Evolutionary conservation across 2,329 filamentous ascomycete genomes (phyloP).

Genomic region (Pyrenochaeta sp.): DNA sequence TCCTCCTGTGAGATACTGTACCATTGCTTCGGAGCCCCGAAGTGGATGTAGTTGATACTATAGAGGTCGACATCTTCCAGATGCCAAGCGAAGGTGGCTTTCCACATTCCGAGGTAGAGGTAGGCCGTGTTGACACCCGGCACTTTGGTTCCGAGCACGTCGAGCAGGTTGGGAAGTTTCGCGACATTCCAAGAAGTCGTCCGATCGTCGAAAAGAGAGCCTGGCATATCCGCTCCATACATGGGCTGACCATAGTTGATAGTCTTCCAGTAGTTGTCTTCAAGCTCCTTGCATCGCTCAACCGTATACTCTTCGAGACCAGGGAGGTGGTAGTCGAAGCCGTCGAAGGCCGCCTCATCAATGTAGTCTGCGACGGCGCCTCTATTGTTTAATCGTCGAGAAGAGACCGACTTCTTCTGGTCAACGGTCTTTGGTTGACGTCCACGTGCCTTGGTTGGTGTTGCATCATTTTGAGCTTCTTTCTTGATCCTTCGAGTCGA

Average conservation of each 20-base stretch:
- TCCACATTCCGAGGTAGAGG: conserved; percentile 99
- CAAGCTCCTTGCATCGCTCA: conserved; percentile 92
- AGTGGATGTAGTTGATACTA: conserved; percentile 99
- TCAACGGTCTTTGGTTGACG: conserved; percentile 55
- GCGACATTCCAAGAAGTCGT: conserved; percentile 92
- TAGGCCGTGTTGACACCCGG: conserved; percentile 98
- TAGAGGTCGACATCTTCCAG: conserved; percentile 98
- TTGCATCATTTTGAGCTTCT: conserved; percentile 52
- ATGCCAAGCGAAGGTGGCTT: conserved; percentile 99
- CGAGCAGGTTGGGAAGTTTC: conserved; percentile 89
- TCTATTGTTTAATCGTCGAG: conserved; percentile 84
- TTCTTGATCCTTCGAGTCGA: conserved; percentile 40
- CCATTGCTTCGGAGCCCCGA: conserved; percentile 98
- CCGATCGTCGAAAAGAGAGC: conserved; percentile 88
- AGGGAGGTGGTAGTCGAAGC: conserved; percentile 90
- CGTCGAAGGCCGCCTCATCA: conserved; percentile 88
- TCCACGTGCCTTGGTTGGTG: conserved; percentile 64
- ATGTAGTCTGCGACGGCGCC: conserved; percentile 80
- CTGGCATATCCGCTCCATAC: conserved; percentile 96
- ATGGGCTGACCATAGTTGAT: conserved; percentile 93
- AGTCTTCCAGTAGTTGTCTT: conserved; percentile 96
- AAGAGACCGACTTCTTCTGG: conserved; percentile 75
- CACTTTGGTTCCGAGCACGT: conserved; percentile 93
- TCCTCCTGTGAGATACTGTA: conserved; percentile 98
- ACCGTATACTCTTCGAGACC: conserved; percentile 84